Conservation (phyloP, 495 filamentous ascomycete genomes). For the Parathielavia appendiculata region DNA sequence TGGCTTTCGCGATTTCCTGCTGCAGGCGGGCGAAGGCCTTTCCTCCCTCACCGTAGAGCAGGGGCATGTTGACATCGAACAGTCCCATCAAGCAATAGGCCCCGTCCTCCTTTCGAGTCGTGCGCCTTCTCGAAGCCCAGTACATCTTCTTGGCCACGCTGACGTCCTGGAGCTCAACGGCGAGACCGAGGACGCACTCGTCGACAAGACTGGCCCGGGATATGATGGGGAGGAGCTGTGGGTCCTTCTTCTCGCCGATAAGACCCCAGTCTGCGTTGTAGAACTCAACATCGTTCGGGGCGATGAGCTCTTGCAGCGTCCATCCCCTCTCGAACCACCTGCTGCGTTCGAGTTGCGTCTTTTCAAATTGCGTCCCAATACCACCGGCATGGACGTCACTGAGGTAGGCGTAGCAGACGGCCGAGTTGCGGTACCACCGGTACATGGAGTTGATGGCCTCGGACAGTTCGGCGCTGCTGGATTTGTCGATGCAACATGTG, state of each 20-base stretch:
- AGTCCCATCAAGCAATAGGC: constrained; percentile 30
- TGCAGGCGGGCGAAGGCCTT: neutral
- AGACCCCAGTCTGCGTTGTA: neutral
- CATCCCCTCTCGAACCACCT: constrained; percentile 15
- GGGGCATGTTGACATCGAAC: constrained; percentile 17
- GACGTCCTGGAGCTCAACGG: neutral
- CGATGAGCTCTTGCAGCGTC: constrained; percentile 22
- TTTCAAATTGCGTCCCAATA: too few species aligned
- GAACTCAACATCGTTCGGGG: neutral
- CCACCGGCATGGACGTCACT: constrained; percentile 28
- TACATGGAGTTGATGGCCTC: constrained; percentile 24
- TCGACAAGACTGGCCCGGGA: neutral
- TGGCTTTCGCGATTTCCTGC: neutral
- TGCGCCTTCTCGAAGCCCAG: constrained; percentile 22
- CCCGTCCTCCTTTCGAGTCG: constrained; percentile 23
- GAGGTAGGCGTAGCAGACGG: constrained; percentile 36
- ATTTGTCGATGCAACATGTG: constrained; percentile 46
- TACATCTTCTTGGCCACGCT: constrained; percentile 24
- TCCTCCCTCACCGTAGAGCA: neutral
- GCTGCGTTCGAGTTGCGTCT: constrained; percentile 36
- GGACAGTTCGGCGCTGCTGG: constrained; percentile 40
- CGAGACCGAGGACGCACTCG: neutral
- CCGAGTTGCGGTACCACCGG: constrained; percentile 35
- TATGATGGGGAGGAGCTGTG: constrained; percentile 27
- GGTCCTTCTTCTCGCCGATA: constrained; percentile 23